Conservation (phyloP, 2,329 filamentous ascomycete genomes). For the Myriangium duriaei region DNA sequence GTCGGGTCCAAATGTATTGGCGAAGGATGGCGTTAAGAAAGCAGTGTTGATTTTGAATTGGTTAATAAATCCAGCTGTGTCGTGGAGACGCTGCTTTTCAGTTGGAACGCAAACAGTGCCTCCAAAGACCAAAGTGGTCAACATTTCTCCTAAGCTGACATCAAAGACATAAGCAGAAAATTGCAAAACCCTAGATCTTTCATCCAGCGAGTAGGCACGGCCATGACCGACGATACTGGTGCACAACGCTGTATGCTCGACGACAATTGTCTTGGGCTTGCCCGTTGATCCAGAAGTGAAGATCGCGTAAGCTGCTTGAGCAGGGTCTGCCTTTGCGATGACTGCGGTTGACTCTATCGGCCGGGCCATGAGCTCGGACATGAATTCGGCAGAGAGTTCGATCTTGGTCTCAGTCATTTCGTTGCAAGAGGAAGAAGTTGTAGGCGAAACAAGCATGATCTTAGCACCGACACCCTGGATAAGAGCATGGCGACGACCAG, state of each 20-base stretch:
- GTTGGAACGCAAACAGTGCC: conserved; percentile 5
- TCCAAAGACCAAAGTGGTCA: conserved; percentile 3
- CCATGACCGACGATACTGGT: conserved; percentile 8
- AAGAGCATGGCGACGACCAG: neutral
- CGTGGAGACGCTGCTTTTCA: conserved; percentile 1
- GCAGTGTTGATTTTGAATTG: neutral
- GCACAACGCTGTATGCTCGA: conserved; percentile 7
- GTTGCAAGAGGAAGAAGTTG: neutral
- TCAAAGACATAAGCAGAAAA: conserved; percentile 7
- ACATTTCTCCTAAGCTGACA: conserved; percentile 3
- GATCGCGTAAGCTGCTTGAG: conserved; percentile 1
- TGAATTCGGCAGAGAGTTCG: neutral
- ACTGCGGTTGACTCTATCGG: neutral
- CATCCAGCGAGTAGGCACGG: neutral
- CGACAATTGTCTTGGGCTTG: conserved; percentile 3
- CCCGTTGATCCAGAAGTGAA: conserved; percentile 8
- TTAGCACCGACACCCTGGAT: neutral
- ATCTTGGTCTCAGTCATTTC: neutral
- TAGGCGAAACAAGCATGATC: neutral
- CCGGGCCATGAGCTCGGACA: neutral
- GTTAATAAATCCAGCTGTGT: neutral
- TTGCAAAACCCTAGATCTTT: conserved; percentile 1
- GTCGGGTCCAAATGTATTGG: neutral
- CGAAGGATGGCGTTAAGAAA: conserved; percentile 4
- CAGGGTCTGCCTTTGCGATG: neutral